phyloP scores from a whole-genome alignment of 176 grass and related monocot species.

The Tillandsia leiboldiana region DNA sequence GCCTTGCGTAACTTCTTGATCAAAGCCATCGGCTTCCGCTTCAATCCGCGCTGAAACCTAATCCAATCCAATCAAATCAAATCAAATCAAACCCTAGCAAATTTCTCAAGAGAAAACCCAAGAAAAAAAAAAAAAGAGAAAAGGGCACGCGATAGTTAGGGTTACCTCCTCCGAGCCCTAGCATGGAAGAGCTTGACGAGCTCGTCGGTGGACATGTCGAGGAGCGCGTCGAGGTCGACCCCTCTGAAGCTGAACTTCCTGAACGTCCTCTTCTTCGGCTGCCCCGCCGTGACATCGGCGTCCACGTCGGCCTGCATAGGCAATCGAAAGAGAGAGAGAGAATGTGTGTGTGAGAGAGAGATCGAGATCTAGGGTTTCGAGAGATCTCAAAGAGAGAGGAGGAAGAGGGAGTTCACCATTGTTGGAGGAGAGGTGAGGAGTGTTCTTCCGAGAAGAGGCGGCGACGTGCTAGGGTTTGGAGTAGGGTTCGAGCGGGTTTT shows the following conservation, averaged over 20 bases:
- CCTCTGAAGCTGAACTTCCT: conserved; percentile 97
- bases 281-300: conserved; percentile 41
- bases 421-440: not conserved
- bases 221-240: conserved; percentile 86
- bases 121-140: not conserved
- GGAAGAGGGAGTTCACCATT: not conserved
- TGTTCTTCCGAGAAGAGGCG: not conserved
- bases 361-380: not conserved
- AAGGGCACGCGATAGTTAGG: no score
- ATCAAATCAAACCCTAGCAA: not conserved
- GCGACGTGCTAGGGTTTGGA: not conserved
- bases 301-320: conserved; percentile 43
- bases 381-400: not conserved
- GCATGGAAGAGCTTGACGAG: conserved; percentile 86
- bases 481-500: not conserved
- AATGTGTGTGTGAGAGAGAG: not conserved
- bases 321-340: not conserved
- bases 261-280: conserved; percentile 97
- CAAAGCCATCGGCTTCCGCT: conserved; percentile 97
- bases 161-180: conserved; percentile 62
- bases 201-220: conserved; percentile 94
- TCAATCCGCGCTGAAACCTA: conserved; percentile 90
- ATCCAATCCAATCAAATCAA: not conserved
- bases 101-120: not conserved
- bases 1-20: conserved; percentile 97